Evolutionary conservation across 371 early-diverging fungal species (phyloP).

Genomic region (Actinomortierella wolfii): DNA sequence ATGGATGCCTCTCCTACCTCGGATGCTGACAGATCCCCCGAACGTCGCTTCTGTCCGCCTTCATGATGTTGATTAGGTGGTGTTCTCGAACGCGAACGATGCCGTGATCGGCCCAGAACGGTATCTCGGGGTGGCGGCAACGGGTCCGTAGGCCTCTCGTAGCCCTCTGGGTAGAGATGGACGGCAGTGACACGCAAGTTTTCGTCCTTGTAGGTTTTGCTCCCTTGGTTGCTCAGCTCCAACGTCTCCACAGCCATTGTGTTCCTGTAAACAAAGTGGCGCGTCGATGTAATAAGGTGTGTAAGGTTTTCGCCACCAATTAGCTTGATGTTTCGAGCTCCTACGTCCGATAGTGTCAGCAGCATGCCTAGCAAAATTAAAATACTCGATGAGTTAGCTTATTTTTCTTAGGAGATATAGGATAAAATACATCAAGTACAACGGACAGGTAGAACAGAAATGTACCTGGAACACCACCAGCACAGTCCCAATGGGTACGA

Average conservation of each 20-base stretch:
- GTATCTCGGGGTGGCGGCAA: not conserved
- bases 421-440: not conserved
- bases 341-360: conserved; percentile 85
- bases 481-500: conserved; percentile 75
- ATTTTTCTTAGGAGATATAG: not conserved
- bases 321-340: conserved; percentile 60
- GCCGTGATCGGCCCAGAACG: not conserved
- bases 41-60: conserved; percentile 15
- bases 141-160: conserved; percentile 11
- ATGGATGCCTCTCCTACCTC: not conserved
- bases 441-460: conserved; percentile 4
- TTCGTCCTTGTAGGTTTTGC: conserved; percentile 56
- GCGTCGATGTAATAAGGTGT: conserved; percentile 80
- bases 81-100: conserved; percentile 2
- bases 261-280: conserved; percentile 79
- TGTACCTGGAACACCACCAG: conserved; percentile 91
- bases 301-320: conserved; percentile 80
- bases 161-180: conserved; percentile 53
- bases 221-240: conserved; percentile 21
- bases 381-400: no score
- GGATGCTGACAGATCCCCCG: conserved; percentile 5
- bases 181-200: conserved; percentile 70
- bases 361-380: conserved; percentile 74
- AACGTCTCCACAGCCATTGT: conserved; percentile 15
- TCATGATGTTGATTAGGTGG: conserved; percentile 2